Base-by-base conservation (phyloP, 257 asterid genomes). In the Fraxinus quadrangulata region DNA sequence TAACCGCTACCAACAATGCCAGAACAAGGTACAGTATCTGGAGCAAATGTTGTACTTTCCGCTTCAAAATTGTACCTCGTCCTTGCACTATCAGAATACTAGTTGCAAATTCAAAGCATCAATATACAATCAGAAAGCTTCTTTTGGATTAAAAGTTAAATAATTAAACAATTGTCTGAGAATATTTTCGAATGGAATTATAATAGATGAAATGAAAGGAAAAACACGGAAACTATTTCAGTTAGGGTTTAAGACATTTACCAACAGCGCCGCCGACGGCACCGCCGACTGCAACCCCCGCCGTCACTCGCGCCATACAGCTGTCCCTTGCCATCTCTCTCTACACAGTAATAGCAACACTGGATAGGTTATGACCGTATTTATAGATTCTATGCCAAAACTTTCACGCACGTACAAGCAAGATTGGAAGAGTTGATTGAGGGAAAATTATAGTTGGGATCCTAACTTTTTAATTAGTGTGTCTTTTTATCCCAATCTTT, bases 261-360 rank as follows among this genome's bases (percentile, higher is more conserved):
- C 91, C 91, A n/a, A 88, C 85, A 71, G 91, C 91, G 76, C 91
- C 88, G 21, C 92, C 91, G 28, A 89, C 76, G 14, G 92, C 91
- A 21, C 89, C 92, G 28, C 92, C 91, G n/a, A 85, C 80, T 6
- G 88, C 88, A 75, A 77, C 82, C 11, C 91, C 91, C 6, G 83
- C 88, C 21, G 84, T 81, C 11, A 89, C 81, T 19, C 88, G 80
- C 12, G 85, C 82, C 74, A 89, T 70, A 85, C 93, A 89, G 36
- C 89, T 80, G 72, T 89, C 88, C 72, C 87, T 85, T 36, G 83
- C 86, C 92, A 86, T 88, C 49, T 74, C 59, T 9, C 19, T 36
- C 70, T 19, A 49, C 26, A 23, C 68, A 9, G 68, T 9, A 24
- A 54, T 5, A 49, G 61, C 9, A 51, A 17, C 9, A 14, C 6